These are phyloP conservation scores for Daldinia decipiens DNA, from an alignment of 495 filamentous ascomycete species.

Conservation along the genomic window DNA sequence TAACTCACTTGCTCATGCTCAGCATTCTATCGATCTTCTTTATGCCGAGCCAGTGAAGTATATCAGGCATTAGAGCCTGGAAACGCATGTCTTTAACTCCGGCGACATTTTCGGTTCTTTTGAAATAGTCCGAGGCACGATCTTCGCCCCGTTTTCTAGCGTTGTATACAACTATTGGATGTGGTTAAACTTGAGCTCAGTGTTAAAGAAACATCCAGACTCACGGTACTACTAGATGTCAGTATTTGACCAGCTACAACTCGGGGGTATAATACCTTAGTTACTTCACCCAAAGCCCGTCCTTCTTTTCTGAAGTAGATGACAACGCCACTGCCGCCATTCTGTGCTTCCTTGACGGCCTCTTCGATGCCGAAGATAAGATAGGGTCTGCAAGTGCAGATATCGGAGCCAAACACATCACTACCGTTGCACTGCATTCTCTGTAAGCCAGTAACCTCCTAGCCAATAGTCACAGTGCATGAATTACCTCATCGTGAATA, in stretches of 20 bases:
- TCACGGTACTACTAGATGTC: constrained; percentile 57
- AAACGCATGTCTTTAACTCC: constrained; percentile 99
- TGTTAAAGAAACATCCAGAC: constrained; percentile 29
- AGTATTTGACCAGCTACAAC: constrained; percentile 22
- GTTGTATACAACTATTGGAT: constrained; percentile 83
- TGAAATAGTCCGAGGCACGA: constrained; percentile 96
- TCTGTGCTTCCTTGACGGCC: constrained; percentile 95
- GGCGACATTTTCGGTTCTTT: constrained; percentile 95
- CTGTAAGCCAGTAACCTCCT: constrained; percentile 42
- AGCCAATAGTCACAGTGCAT: constrained; percentile 20
- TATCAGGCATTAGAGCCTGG: constrained; percentile 99
- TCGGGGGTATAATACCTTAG: constrained; percentile 69
- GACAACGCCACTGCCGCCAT: constrained; percentile 92
- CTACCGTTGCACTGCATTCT: constrained; percentile 81
- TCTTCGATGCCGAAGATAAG: constrained; percentile 97
- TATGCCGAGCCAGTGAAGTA: constrained; percentile 98
- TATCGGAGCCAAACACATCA: constrained; percentile 98
- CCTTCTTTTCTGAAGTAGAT: constrained; percentile 99
- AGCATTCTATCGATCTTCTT: constrained; percentile 99
- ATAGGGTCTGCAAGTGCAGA: constrained; percentile 97
- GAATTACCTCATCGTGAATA: constrained; percentile 84
- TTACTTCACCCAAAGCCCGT: constrained; percentile 94
- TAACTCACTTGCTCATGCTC: constrained; percentile 91
- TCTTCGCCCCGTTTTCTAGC: constrained; percentile 87
- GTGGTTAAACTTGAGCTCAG: constrained; percentile 45